Base-by-base conservation (phyloP, 352 stramenopile genomes). In the Blastocystis sp. region DNA sequence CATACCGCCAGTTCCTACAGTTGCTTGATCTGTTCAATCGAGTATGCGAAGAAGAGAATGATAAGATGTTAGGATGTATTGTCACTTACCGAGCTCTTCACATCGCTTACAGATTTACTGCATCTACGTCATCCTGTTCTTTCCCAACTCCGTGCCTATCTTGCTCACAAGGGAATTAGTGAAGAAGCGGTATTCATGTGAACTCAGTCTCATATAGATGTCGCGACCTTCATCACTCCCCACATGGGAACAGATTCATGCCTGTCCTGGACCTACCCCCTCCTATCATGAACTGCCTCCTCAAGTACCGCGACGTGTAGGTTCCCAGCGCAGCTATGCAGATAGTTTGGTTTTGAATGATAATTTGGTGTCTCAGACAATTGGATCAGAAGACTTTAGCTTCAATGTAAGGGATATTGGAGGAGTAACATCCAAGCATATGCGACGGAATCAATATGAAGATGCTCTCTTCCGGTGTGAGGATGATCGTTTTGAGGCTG, bases 361-460 rank as follows among this genome's bases (percentile, higher is more conserved):
- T 94, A 90, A 93, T 59, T 99, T 96, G 95, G 96, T 99, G 0
- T 97, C 93, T 43, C 92, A 99, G 11, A 96, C 96, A 27, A 97
- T 97, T 21, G 96, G 96, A 24, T 98, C 93, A 89, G 97, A 99
- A 90, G 96, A 99, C 88, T 98, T 97, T 86, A 97, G 93, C n/a
- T 97, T 95, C 88, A 97, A 95, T 39, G 85, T 74, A n/a, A 12
- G 43, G 4, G 14, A 24, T 1, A 24, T n/a, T 7, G 4, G 3
- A 16, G 3, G 5, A 16, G 43, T 12, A 35, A 11, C 24, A 24
- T 24, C 93, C 73, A 90, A 93, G 90, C 97, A 98, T 88, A 98
- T 98, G 94, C 94, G 96, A 46, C 97, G 97, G 86, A 99, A 99
- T 89, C 93, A 97, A 83, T 98, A 98, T 88, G 97, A 99, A 89